phyloP scores from a whole-genome alignment of 495 filamentous ascomycete species.

The Aspergillus carlsbadensis region DNA sequence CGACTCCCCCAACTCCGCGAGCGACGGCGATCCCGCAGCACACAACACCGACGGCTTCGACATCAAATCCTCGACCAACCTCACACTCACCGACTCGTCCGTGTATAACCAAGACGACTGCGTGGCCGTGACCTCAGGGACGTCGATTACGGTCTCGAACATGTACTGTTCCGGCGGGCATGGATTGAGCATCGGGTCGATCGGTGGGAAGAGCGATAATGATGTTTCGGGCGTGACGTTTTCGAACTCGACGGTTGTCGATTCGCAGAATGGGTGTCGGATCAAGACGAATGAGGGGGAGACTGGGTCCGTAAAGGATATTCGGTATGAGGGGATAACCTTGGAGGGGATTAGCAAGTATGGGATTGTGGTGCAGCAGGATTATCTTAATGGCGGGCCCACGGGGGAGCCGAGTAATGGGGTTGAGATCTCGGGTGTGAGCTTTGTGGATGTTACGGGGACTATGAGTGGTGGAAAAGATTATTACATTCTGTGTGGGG shows the following conservation, averaged over 20 bases:
- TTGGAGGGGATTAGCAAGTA: slow-evolving; percentile 42
- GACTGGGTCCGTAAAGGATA: slow-evolving; percentile 39
- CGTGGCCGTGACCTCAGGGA: slow-evolving; percentile 41
- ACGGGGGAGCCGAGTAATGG: slow-evolving; percentile 45
- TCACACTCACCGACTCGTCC: slow-evolving; percentile 26
- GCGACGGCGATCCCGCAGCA: slow-evolving; percentile 33
- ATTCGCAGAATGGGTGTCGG: slow-evolving; percentile 39
- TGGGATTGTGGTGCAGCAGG: slow-evolving; percentile 49
- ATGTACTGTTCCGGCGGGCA: slow-evolving; percentile 44
- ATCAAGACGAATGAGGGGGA: slow-evolving; percentile 48
- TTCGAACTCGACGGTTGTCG: slow-evolving; percentile 28
- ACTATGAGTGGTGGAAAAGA: slow-evolving; percentile 34
- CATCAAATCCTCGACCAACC: slow-evolving; percentile 30
- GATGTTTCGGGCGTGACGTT: slow-evolving; percentile 44
- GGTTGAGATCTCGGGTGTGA: slow-evolving; percentile 38
- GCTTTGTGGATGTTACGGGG: slow-evolving; percentile 42
- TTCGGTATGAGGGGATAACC: slow-evolving; percentile 45
- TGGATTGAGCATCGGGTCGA: slow-evolving; percentile 46
- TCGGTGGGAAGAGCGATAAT: slow-evolving; percentile 50
- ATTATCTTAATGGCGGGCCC: slow-evolving; percentile 49
- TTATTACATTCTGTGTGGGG: slow-evolving; percentile 52
- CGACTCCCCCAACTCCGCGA: slow-evolving; percentile 37
- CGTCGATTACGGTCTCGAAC: slow-evolving; percentile 27
- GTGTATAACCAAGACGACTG: slow-evolving; percentile 50
- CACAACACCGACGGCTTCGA: slow-evolving; percentile 48